Evolutionary conservation across 257 asterid genomes (phyloP), one percentile per base, ranked within the genome.

Genomic region (Solanum lycopersicoides): DNA sequence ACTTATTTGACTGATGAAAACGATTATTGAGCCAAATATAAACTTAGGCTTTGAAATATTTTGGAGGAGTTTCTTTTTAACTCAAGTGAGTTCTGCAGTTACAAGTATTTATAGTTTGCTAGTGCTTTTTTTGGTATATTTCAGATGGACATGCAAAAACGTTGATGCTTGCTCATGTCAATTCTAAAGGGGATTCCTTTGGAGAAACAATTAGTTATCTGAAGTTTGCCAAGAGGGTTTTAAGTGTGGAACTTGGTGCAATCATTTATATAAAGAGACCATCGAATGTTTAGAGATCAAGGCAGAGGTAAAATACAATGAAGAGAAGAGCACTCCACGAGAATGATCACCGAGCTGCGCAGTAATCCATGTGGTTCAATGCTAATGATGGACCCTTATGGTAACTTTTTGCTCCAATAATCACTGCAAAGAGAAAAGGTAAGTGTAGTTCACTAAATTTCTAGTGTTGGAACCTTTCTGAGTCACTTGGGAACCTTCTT

Each of bases 151-250:
- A 91, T 88, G 92, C 98, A 28, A 97, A 97, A 91, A 92, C 94
- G 0, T 91, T 97, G 96, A 94, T 97, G 98, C 89, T 97, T 86
- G 98, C 97, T 87, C 98, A 95, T 83, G 93, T 94, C 88, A 94
- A 92, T 87, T 98, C 98, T 2, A 96, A 95, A 86, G 92, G 89
- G 37, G 95, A 93, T 91, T 94, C 95, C 50, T 95, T 94, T 82
- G 98, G 93, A 9, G 98, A 95, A 92, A 95, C 98, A 39, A 85
- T 95, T 87, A 94, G 98, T 88, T 95, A 98, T 34, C 86, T 97
- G 74, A 95, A 93, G 89, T 95, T 97, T 86, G 98, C 98, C 21
- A 95, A 97, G 87, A 95, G 95, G 91, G 98, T 93, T 87, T 93
- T 3, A 35, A 35, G 37, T 35, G 37, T 35, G 37, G 37, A 35